Evolutionary conservation across 129 eudicot genomes (phyloP), one percentile per base, ranked within the genome.

Genomic region (Flaveria bidentis): DNA sequence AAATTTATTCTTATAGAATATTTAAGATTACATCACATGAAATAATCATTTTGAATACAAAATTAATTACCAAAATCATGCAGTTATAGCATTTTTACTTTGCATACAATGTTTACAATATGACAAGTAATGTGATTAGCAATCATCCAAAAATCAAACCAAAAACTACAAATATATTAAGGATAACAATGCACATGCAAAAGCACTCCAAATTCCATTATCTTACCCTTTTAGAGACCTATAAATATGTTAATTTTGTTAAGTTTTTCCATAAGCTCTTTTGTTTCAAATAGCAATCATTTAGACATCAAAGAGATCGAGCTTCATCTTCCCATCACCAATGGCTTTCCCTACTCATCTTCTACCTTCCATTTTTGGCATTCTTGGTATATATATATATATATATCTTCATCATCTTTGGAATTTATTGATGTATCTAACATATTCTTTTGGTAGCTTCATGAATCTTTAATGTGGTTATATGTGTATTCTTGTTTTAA

Each of bases 351-450:
- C 36, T 22, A 22, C 60, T 51, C 67, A 72, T 75, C 73, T 81
- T 22, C 45, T 84, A 45, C 71, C 89, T 72, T 71, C 63, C 67
- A 15, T 66, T 16, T 89, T 84, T 75, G 95, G 95, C 74, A 77
- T 89, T 82, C 86, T 84, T 71, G 95, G 91, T 70, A 23, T 16
- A 15, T 66, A 15, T 66, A 9, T 50, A 20, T 20, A 20, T 20
- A 20, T 66, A 15, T 66, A 9, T 50, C 64, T 49, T 62, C 52
- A 66, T 75, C 12, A 44, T 60, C 66, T 60, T 60, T 30, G 1
- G 50, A 46, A 16, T 76, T n/a, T 74, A 15, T 22, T 44, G 9
- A 18, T 23, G 8, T 25, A 41, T 26, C 41, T 20, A 2, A 14
- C 51, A 11, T 13, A 57, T 57, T 57, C 30, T 53, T 56, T 61